Conservation (phyloP, 2,329 filamentous ascomycete species). For the Epichloe aotearoae region DNA sequence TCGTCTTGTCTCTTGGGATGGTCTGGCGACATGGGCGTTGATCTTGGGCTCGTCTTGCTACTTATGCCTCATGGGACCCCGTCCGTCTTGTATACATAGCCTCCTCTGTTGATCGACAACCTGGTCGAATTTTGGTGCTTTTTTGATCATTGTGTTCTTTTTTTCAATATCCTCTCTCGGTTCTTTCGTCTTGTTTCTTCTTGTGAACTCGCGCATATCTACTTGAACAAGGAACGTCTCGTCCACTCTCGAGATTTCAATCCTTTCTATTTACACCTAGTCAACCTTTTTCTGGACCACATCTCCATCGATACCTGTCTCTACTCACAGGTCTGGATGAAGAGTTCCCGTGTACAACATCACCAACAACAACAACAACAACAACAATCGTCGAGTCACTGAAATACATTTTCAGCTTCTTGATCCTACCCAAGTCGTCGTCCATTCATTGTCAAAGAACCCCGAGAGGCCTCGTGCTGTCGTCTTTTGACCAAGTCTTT, state of each 20-base stretch:
- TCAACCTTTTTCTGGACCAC: conserved; percentile 1
- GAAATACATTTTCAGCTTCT: conserved; percentile 4
- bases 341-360: conserved; percentile 17
- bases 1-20: conserved; percentile 6
- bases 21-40: conserved; percentile 19
- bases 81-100: conserved; percentile 13
- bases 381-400: conserved; percentile 14
- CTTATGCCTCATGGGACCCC: conserved; percentile 35
- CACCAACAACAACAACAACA: neutral
- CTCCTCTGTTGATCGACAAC: conserved; percentile 34
- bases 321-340: neutral
- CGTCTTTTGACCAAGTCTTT: conserved; percentile 2
- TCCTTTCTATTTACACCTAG: conserved; percentile 28
- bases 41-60: conserved; percentile 29
- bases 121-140: conserved; percentile 29
- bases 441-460: conserved; percentile 28
- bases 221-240: conserved; percentile 27
- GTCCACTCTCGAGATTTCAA: conserved; percentile 20
- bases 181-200: conserved; percentile 33
- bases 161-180: conserved; percentile 28
- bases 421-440: conserved; percentile 11
- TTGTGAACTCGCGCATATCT: conserved; percentile 16
- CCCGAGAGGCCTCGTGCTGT: conserved; percentile 8
- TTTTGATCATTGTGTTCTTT: conserved; percentile 29
- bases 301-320: neutral